Conservation (phyloP, 2,329 filamentous ascomycete species). For the Byssochlamys sp. region DNA sequence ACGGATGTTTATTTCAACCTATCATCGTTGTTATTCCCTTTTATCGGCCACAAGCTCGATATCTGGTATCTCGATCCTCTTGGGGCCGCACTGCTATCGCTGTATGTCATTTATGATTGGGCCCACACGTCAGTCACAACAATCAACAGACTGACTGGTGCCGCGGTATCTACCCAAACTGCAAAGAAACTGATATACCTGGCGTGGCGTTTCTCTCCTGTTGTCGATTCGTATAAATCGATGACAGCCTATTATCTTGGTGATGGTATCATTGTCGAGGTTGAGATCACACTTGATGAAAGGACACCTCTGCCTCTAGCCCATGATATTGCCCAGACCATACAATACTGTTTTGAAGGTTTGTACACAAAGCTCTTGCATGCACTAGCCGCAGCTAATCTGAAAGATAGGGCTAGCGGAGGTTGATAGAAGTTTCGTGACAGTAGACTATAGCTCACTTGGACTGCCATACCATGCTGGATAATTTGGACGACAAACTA, state of each 20-base stretch:
- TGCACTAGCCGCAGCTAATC: neutral
- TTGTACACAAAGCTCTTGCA: neutral
- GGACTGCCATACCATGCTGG: neutral
- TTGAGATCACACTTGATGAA: neutral
- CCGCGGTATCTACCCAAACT: neutral
- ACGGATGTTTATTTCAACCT: neutral
- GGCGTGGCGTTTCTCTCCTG: neutral
- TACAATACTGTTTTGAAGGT: neutral
- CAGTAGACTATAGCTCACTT: neutral
- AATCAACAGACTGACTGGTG: neutral
- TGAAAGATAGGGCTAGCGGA: neutral
- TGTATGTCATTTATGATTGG: neutral
- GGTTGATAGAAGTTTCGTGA: neutral
- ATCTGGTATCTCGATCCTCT: neutral
- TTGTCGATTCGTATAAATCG: conserved; percentile 1
- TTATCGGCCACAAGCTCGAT: neutral
- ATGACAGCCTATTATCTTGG: neutral
- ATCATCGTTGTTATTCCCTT: neutral
- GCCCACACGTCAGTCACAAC: neutral
- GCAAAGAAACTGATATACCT: neutral
- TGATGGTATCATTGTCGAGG: neutral
- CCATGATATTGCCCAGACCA: neutral
- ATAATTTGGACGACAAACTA: neutral
- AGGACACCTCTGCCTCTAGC: neutral
- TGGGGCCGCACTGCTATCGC: neutral